Percentiles rank a stretch among this genome's conserved stretches.
These are phyloP conservation scores for Picochlorum sp. DNA, from an alignment of 139 green algal species.

Conservation along the genomic window DNA sequence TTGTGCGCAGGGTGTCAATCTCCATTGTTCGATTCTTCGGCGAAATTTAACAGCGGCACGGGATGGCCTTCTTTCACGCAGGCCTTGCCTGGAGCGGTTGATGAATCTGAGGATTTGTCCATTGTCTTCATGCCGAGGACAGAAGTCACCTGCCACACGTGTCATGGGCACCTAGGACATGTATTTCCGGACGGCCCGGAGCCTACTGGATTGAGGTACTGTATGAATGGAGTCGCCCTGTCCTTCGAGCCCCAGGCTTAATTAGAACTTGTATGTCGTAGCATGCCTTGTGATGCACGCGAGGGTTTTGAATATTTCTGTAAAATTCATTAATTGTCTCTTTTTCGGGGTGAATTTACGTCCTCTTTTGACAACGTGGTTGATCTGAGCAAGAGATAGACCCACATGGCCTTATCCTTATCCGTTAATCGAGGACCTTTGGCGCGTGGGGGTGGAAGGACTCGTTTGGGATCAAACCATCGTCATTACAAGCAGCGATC, in stretches of 20 bases:
- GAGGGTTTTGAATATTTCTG: no score
- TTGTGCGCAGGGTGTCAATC: constrained; percentile 44
- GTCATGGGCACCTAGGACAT: constrained; percentile 26
- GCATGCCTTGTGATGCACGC: no score
- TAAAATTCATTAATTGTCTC: no score
- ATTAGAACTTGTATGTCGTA: no score
- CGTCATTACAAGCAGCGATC: no score
- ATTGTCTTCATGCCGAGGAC: constrained; percentile 49
- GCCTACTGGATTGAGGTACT: constrained; percentile 79
- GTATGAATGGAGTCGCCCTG: constrained; percentile 78
- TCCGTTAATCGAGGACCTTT: no score
- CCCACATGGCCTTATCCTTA: no score
- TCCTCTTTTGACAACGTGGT: no score
- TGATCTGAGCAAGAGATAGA: no score
- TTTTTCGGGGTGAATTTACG: no score
- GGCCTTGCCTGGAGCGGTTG: constrained; percentile 29
- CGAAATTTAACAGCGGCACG: constrained; percentile 64
- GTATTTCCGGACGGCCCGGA: constrained; percentile 80
- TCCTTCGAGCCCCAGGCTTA: constrained; percentile 49
- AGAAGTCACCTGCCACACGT: constrained; percentile 26
- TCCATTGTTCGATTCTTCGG: constrained; percentile 36
- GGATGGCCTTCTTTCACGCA: constrained; percentile 47
- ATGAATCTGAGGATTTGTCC: constrained; percentile 36
- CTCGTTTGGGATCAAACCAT: no score
- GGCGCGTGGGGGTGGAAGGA: no score